A percentile compares a stretch with the other conserved stretches of the same genome.
These are phyloP conservation scores for Penicillium robsamsonii DNA, from an alignment of 495 filamentous ascomycete genomes.

Conservation along the genomic window DNA sequence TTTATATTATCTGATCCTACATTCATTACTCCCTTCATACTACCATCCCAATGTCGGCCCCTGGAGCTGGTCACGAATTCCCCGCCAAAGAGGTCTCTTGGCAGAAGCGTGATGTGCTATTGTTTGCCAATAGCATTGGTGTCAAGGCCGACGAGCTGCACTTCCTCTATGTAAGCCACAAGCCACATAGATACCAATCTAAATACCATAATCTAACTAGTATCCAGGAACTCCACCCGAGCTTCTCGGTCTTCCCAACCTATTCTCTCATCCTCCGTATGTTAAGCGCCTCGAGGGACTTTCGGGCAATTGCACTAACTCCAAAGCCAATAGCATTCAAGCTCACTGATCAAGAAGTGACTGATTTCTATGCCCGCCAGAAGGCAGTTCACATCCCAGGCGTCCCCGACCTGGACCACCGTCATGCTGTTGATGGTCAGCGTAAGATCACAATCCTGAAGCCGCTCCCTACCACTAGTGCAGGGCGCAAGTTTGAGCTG, in stretches of 20 bases:
- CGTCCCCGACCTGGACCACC: slow-evolving; percentile 73
- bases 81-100: slow-evolving; percentile 69
- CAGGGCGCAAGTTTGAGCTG: slow-evolving; percentile 71
- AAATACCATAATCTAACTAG: background rate
- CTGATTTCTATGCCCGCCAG: slow-evolving; percentile 75
- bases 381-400: slow-evolving; percentile 63
- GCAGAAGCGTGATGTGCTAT: slow-evolving; percentile 80
- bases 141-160: slow-evolving; percentile 82
- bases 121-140: slow-evolving; percentile 87
- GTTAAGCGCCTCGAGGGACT: slow-evolving; percentile 14
- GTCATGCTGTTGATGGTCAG: slow-evolving; percentile 80
- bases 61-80: slow-evolving; percentile 78
- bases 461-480: slow-evolving; percentile 69
- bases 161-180: slow-evolving; percentile 71
- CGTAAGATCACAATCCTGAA: slow-evolving; percentile 75
- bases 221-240: slow-evolving; percentile 72
- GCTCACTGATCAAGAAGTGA: slow-evolving; percentile 69
- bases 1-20: background rate
- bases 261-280: slow-evolving; percentile 79
- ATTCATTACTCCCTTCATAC: slow-evolving; percentile 3
- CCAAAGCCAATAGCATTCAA: slow-evolving; percentile 64
- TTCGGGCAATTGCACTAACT: slow-evolving; percentile 6
- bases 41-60: slow-evolving; percentile 44
- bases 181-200: background rate
- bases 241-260: slow-evolving; percentile 82